Evolutionary conservation across 306 rosid genomes (phyloP), one percentile per base, ranked within the genome.

Genomic region (Vigna angularis): DNA sequence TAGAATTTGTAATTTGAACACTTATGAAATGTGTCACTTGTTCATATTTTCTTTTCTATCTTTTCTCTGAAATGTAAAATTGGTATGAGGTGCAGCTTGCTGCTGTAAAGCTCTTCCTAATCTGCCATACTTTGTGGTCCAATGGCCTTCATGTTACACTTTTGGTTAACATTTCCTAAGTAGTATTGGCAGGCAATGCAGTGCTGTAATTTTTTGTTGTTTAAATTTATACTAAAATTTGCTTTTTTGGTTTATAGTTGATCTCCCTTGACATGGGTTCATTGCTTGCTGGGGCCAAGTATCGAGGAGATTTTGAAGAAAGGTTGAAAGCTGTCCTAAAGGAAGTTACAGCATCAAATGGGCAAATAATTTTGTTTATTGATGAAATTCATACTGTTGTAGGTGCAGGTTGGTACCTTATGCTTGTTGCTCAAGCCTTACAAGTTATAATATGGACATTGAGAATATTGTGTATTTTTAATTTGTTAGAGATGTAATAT

Each of bases 341-440:
- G 89, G 98, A 92, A 88, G 99, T 96, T 66, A 88, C 96, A 16
- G 76, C 98, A 73, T 96, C 97, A 74, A 96, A 93, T 74, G 97
- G 99, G 77, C 97, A 91, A 81, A 90, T 96, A 82, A 86, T 96
- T 80, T 85, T 96, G 75, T 96, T 96, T 80, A 96, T 96, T 73
- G 99, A 96, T 81, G 99, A 93, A 90, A 96, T 96, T 80, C 99
- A 96, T 81, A 93, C 99, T 28, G 97, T 96, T 77, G 99, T 93
- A 40, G 98, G 99, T 77, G 98, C 99, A 90, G 99, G 99, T 96
- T 66, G 58, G 90, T 87, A 71, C 59, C 26, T 32, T 70, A 14
- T 50, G 24, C 30, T 32, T 83, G 42, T 38, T 49, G 13, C 70
- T 55, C 50, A 11, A n/a, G 34, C 71, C 14, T 20, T 58, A 30